A percentile compares a stretch with the other conserved stretches of the same genome.
Conservation (phyloP, 2,329 filamentous ascomycete genomes). For the Monilinia vaccinii-corymbosi region DNA sequence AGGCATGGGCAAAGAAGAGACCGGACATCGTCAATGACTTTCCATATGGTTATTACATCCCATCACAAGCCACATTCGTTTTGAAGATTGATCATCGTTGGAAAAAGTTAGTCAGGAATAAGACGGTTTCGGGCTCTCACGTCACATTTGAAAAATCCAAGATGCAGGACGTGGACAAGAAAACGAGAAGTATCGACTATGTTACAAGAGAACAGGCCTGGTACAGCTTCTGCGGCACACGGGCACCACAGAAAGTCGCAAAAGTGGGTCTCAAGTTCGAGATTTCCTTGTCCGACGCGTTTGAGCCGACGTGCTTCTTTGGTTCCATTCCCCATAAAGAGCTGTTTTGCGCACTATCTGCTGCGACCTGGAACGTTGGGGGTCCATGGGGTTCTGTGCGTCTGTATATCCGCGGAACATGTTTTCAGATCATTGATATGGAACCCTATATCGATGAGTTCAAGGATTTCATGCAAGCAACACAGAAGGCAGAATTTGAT, state of each 20-base stretch:
- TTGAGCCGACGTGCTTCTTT: neutral
- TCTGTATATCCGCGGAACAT: neutral
- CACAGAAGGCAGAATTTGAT: neutral
- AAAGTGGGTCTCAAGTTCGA: neutral
- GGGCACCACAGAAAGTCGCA: accelerated
- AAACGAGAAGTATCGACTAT: neutral
- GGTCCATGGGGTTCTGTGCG: neutral
- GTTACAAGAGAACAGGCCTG: neutral
- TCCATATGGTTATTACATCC: neutral
- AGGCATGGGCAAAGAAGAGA: neutral
- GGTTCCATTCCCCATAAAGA: neutral
- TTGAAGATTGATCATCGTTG: neutral
- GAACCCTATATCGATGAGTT: neutral
- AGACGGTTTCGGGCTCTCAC: neutral
- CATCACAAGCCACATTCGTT: neutral
- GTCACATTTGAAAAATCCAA: neutral
- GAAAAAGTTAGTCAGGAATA: neutral
- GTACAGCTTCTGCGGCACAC: neutral
- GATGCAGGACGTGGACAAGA: accelerated
- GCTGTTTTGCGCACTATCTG: neutral
- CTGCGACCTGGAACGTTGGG: neutral
- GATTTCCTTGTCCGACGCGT: neutral
- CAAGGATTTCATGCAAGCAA: neutral
- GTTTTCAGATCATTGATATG: neutral
- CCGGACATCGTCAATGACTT: neutral